Base-by-base conservation (phyloP, 225 moss, liverwort and hornwort species). In the Marchantia polymorpha region DNA sequence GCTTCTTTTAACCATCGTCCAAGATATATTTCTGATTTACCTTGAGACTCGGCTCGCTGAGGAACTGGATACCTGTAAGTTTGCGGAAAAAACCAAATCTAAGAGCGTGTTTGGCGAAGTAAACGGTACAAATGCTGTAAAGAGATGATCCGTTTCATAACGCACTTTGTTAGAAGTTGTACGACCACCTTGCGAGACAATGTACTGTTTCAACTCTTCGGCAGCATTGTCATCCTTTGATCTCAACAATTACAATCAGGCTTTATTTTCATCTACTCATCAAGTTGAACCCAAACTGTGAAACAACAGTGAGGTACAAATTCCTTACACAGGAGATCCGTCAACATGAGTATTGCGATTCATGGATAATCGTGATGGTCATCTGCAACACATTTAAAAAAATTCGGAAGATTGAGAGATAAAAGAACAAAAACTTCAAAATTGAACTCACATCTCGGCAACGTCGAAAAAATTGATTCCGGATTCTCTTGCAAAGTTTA, bases 11-110 rank as follows among this genome's bases (percentile, higher is more conserved):
- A 84, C 96, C 96, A 96, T 72, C 89, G 88, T 79, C 93, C 94
- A 26, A 96, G 25, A 74, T 89, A 85, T 47, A 91, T 83, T 81
- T 96, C 94, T 16, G 89, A 90, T 80, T 79, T 86, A 52, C 96
- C 94, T 82, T 91, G 96, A 26, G 92, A 86, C 79, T 89, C 83
- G 49, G 89, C 84, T 58, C 87, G 86, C 79, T 94, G 91, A 25
- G 94, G 96, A 82, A 94, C 92, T 67, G 96, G 92, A 77, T 94
- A 96, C 93, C 95, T 93, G 86, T 60, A 59, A 59, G 67, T 27
- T 75, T 8, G 10, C 26, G 47, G 15, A 52, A 49, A 55, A 66
- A 48, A 26, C 22, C 69, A 71, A 50, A 71, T 71, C 7, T 71
- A 51, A 50, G 23, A 2, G n/a, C 71, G 9, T 22, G 20, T n/a